phyloP scores from a whole-genome alignment of 345 rosid species.

The Draba incana region DNA sequence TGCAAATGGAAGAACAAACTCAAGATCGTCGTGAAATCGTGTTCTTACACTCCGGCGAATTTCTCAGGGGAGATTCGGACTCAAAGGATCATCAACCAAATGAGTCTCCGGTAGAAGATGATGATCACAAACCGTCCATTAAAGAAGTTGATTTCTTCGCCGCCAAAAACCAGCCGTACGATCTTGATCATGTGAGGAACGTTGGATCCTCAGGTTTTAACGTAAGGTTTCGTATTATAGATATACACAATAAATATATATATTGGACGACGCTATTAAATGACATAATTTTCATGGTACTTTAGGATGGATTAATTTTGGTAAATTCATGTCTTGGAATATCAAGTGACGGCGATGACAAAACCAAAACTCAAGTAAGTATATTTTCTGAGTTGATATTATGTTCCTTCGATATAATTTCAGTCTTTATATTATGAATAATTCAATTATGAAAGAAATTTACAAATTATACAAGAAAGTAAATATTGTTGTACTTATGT shows the following conservation, averaged over 20 bases:
- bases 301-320: conserved; percentile 64
- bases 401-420: conserved; percentile 3
- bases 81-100: conserved; percentile 33
- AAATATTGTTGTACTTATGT: conserved; percentile 13
- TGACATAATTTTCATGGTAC: conserved; percentile 18
- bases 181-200: conserved; percentile 43
- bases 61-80: conserved; percentile 39
- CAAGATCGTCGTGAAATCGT: conserved; percentile 59
- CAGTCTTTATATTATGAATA: background rate
- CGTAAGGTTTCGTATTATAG: conserved; percentile 51
- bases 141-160: conserved; percentile 91
- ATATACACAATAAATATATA: background rate
- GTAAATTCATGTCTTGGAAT: conserved; percentile 49
- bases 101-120: conserved; percentile 32
- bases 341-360: conserved; percentile 42
- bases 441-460: background rate
- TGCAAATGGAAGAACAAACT: conserved; percentile 59
- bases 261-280: background rate
- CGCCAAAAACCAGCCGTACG: conserved; percentile 37
- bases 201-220: conserved; percentile 48
- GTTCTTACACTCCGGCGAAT: conserved; percentile 60
- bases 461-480: conserved; percentile 13
- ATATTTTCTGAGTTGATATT: background rate
- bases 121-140: conserved; percentile 44
- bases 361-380: conserved; percentile 56